Evolutionary conservation across 2,329 filamentous ascomycete species (phyloP).

Genomic region (Lachnellula arida): DNA sequence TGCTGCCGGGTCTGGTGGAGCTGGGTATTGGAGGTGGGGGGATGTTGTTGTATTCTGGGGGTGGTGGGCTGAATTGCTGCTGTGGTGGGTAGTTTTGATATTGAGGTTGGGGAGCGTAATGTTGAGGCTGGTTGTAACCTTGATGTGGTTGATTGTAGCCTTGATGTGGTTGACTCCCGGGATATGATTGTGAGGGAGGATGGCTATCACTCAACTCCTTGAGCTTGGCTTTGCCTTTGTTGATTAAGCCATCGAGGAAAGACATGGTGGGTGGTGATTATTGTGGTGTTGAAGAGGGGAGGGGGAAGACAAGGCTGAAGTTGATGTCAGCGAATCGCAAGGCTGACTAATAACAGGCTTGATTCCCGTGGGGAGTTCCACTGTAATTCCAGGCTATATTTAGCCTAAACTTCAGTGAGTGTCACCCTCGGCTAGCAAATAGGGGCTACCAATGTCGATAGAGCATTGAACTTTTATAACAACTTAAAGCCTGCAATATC

Average conservation of each 20-base stretch:
- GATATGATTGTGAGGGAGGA: conserved; percentile 5
- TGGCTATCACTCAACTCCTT: conserved; percentile 19
- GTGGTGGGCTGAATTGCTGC: not conserved
- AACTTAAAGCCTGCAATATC: no score
- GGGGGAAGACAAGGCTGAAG: not conserved
- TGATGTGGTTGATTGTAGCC: not conserved
- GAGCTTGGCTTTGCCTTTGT: conserved; percentile 22
- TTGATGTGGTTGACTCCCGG: conserved; percentile 2
- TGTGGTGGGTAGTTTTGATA: conserved; percentile 2
- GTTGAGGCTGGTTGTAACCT: not conserved
- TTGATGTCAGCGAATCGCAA: not conserved
- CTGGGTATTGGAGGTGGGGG: conserved; percentile 6
- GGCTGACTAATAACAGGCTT: no score
- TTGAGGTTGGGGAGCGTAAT: conserved; percentile 1
- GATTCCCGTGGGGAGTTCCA: not conserved
- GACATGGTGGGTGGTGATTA: conserved; percentile 13
- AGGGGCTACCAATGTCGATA: no score
- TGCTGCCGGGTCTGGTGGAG: not conserved
- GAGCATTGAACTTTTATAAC: no score
- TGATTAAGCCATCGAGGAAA: conserved; percentile 18
- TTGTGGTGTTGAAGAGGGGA: not conserved
- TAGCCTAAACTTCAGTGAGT: not conserved
- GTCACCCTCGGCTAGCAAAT: no score
- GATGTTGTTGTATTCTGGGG: conserved; percentile 1
- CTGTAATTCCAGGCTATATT: no score